Evolutionary conservation across 1,139 yeast genomes (phyloP), one percentile per base, ranked within the genome.

Genomic region (Suhomyces bolitotheri): DNA sequence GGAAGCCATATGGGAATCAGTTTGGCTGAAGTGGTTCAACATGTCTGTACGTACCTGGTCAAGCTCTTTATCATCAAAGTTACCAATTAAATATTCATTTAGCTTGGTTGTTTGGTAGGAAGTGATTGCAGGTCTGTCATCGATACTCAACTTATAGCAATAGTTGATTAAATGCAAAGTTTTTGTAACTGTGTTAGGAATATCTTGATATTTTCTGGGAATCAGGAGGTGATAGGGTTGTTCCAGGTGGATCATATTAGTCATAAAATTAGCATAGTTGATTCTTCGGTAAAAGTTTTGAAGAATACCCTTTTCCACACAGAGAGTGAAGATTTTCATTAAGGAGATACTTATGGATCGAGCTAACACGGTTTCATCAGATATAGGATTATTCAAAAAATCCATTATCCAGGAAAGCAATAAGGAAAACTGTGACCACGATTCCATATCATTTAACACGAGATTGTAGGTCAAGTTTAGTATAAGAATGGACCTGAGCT

Each of bases 361-460:
- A 27, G 49, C 41, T 29, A 60, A 43, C 27, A 31, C 36, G 4
- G 29, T 22, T 7, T 42, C 33, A 6, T 38, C 34, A 15, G 30
- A 22, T 25, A 29, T 22, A 3, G 34, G 24, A 11, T 19, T 16
- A 23, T 33, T 29, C 5, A 58, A 40, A 31, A 52, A 47, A 3
- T 49, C 62, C n/a, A 55, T 43, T 4, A 66, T 51, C 68, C 72
- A 66, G 8, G 47, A 53, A 16, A 60, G 35, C 3, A 66, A 41
- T 24, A 65, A 45, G 7, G 59, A 48, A 2, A 66, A 47, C 33
- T 53, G 59, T 11, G 52, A 45, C 60, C 67, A 64, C 12, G 54
- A 44, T 1, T 51, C 46, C n/a, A 57, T 43, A 15, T 58, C 53
- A 34, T 62, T 55, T 7, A 63, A 36, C 5, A 56, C 36, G 10